Evolutionary conservation across 179 eudicot species (phyloP), one percentile per base, ranked within the genome.

Genomic region (Pouteria campechiana): DNA sequence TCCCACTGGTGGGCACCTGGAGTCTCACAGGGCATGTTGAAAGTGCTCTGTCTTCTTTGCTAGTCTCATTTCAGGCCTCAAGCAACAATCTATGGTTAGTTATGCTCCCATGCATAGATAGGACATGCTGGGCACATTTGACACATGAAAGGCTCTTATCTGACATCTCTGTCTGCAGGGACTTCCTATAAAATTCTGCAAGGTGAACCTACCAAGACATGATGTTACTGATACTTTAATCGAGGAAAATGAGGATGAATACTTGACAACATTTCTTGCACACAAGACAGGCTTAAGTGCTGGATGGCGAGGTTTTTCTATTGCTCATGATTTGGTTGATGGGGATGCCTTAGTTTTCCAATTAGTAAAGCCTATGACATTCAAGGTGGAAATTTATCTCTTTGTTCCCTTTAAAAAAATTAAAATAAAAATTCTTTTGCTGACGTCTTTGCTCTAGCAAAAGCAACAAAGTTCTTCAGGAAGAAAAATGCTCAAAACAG

Each of bases 241-340:
- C 43, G 84, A 73, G 57, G 94, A 83, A 57, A 48, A 38, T 52
- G 94, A 74, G 23, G 58, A 62, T 17, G 62, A 58, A 24, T 67
- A 36, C 19, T 32, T 60, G n/a, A 55, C 88, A 12, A 75, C 52
- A 3, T 88, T 63, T 63, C 64, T 83, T 8, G 50, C 51, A 16
- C 50, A 36, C 6, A 70, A 82, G 54, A 54, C 50, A 11, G 97
- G 92, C 14, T 46, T 88, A 11, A 83, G 97, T 52, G 97, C 63
- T 3, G 94, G 94, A 22, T 88, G 97, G 97, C 75, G 75, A 52
- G 85, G 60, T 4, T 88, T 88, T 47, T 63, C 97, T 12, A 25
- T 76, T 7, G 57, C 61, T 3, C 97, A 79, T 15, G 35, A 72
- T 17, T 48, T 88, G 44, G 44, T 47, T 6, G 70, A 73, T 55